Conservation (phyloP, 2,329 filamentous ascomycete genomes). For the Verticillium albo-atrum region DNA sequence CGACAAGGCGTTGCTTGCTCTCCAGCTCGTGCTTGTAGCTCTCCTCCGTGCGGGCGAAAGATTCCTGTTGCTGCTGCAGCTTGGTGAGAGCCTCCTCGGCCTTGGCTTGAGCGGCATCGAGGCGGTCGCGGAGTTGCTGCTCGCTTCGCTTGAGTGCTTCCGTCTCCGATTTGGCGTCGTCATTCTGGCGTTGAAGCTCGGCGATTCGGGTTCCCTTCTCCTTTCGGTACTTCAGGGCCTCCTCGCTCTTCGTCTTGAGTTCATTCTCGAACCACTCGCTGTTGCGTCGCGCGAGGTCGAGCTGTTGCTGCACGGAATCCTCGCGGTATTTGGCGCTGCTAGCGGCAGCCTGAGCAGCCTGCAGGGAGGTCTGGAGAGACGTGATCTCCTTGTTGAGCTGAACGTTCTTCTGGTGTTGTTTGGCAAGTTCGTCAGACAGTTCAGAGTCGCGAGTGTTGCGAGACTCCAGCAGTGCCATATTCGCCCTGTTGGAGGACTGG, state of each 20-base stretch:
- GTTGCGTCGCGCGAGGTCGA: slow-evolving; percentile 83
- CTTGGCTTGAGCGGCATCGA: slow-evolving; percentile 82
- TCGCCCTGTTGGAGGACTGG: slow-evolving; percentile 89
- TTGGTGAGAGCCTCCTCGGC: slow-evolving; percentile 78
- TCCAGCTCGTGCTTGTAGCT: slow-evolving; percentile 84
- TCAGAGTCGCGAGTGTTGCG: slow-evolving; percentile 85
- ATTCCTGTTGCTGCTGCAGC: slow-evolving; percentile 81
- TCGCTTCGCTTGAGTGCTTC: slow-evolving; percentile 78
- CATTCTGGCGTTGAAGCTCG: slow-evolving; percentile 81
- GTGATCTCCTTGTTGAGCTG: slow-evolving; percentile 80
- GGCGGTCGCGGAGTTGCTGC: slow-evolving; percentile 70
- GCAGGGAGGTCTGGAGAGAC: slow-evolving; percentile 75
- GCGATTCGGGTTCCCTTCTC: slow-evolving; percentile 89
- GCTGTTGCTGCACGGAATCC: slow-evolving; percentile 83
- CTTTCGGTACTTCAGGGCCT: slow-evolving; percentile 86
- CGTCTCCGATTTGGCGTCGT: slow-evolving; percentile 73
- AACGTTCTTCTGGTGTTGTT: slow-evolving; percentile 84
- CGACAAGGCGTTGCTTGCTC: slow-evolving; percentile 72
- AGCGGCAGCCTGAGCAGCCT: slow-evolving; percentile 73
- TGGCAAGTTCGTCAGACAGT: slow-evolving; percentile 78
- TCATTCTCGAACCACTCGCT: slow-evolving; percentile 92
- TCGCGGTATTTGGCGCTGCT: slow-evolving; percentile 86
- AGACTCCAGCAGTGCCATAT: slow-evolving; percentile 80
- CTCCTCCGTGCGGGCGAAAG: slow-evolving; percentile 76
- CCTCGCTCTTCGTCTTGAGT: slow-evolving; percentile 81